Percentiles rank a stretch among this genome's conserved stretches.
phyloP scores from a whole-genome alignment of 2,329 filamentous ascomycete genomes.

The Sarocladium brachiariae region DNA sequence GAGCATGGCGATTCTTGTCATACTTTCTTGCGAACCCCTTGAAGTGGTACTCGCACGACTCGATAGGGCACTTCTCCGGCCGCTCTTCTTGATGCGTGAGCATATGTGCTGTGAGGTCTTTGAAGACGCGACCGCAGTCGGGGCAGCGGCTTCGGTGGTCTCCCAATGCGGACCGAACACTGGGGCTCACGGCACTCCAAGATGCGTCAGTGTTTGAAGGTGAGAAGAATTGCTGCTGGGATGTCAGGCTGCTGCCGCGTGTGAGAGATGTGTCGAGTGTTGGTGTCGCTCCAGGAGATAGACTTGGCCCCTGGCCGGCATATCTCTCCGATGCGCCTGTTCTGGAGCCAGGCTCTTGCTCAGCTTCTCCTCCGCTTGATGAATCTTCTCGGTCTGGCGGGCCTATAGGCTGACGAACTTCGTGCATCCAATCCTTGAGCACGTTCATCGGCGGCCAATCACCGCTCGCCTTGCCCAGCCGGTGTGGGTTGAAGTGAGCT shows the following conservation, averaged over 20 bases:
- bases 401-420: constrained; percentile 46
- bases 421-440: constrained; percentile 54
- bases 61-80: constrained; percentile 92
- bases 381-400: constrained; percentile 34
- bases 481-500: constrained; percentile 50
- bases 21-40: constrained; percentile 97
- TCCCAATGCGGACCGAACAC: constrained; percentile 11
- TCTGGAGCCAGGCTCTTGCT: constrained; percentile 28
- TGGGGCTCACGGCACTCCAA: constrained; percentile 3
- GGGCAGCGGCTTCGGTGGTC: constrained; percentile 45
- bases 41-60: constrained; percentile 84
- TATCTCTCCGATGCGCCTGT: constrained; percentile 6
- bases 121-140: constrained; percentile 53
- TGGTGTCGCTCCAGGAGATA: constrained; percentile 5
- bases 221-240: constrained; percentile 10
- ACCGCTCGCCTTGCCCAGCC: constrained; percentile 49
- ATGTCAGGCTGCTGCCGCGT: background rate
- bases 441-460: constrained; percentile 53
- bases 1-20: constrained; percentile 92
- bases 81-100: constrained; percentile 90
- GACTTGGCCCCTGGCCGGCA: background rate
- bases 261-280: constrained; percentile 4
- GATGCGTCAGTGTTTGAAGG: constrained; percentile 8
- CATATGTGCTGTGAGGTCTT: constrained; percentile 79
- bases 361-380: constrained; percentile 46